Evolutionary conservation across 192 early-diverging fungal species (phyloP).

Genomic region (Geranomyces variabilis): DNA sequence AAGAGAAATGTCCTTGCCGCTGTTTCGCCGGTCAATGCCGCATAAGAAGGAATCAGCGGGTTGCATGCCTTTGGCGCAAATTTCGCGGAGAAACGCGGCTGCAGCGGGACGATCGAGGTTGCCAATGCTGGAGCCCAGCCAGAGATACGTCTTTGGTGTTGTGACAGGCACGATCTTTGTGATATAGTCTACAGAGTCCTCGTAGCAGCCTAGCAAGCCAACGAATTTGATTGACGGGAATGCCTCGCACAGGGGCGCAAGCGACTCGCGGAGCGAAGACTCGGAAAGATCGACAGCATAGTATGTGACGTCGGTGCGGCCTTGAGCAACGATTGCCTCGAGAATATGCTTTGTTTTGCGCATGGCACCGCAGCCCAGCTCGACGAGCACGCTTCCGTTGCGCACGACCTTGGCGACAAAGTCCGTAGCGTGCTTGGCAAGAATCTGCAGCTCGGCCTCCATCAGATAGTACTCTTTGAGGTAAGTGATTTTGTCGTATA

Average conservation of each 20-base stretch:
- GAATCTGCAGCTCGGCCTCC: conserved; percentile 81
- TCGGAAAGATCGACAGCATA: conserved; percentile 90
- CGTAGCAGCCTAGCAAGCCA: conserved; percentile 88
- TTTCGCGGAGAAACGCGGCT: conserved; percentile 62
- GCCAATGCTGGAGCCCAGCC: conserved; percentile 91
- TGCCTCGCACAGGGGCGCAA: conserved; percentile 62
- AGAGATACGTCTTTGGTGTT: conserved; percentile 73
- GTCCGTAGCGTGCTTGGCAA: conserved; percentile 61
- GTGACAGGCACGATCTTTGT: conserved; percentile 48
- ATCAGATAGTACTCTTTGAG: conserved; percentile 85
- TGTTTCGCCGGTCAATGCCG: conserved; percentile 86
- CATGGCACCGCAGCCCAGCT: conserved; percentile 88
- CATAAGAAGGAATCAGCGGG: conserved; percentile 77
- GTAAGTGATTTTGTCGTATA: conserved; percentile 92
- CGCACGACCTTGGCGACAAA: conserved; percentile 65
- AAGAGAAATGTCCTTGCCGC: conserved; percentile 61
- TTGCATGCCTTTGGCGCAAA: conserved; percentile 61
- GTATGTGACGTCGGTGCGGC: conserved; percentile 67
- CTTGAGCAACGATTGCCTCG: conserved; percentile 67
- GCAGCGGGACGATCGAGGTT: conserved; percentile 72
- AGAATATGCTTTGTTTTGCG: conserved; percentile 86
- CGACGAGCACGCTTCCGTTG: conserved; percentile 75
- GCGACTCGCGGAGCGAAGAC: conserved; percentile 71
- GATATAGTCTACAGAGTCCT: conserved; percentile 74
- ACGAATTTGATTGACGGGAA: conserved; percentile 72